These are phyloP conservation scores for Cokeromyces recurvatus DNA, from an alignment of 371 early-diverging fungal species.

Conservation along the genomic window DNA sequence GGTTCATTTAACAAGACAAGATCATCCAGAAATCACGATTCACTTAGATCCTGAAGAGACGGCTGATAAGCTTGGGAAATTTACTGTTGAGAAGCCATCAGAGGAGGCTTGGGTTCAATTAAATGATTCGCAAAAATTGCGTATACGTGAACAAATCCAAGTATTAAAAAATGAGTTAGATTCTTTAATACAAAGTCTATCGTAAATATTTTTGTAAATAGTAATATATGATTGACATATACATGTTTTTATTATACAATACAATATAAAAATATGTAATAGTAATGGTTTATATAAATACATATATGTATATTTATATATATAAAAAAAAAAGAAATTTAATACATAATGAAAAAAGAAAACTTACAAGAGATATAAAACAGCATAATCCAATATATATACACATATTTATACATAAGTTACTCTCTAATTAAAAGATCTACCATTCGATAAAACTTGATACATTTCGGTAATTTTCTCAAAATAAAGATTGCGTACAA, in stretches of 20 bases:
- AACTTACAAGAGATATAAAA: neutral
- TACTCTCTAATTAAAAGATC: slow-evolving; percentile 23
- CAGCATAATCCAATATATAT: no score
- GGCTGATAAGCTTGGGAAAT: neutral
- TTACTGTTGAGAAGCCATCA: neutral
- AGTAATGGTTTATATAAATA: neutral
- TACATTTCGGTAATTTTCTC: slow-evolving; percentile 64
- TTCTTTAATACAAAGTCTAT: neutral
- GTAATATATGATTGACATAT: no score
- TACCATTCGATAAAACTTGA: slow-evolving; percentile 23
- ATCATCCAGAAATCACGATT: neutral
- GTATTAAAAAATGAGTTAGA: neutral
- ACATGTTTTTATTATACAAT: no score
- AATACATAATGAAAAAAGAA: neutral
- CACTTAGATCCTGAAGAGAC: neutral
- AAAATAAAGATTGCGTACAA: slow-evolving; percentile 54
- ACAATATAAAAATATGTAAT: no score
- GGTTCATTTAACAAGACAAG: neutral
- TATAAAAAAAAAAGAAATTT: neutral
- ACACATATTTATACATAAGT: neutral
- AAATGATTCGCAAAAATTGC: neutral
- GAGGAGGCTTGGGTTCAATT: neutral
- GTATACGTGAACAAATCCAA: neutral
- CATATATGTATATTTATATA: neutral
- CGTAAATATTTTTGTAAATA: neutral